Evolutionary conservation across 768 basidiomycete genomes (phyloP).

Genomic region (Omphalotus guepiniiformis): DNA sequence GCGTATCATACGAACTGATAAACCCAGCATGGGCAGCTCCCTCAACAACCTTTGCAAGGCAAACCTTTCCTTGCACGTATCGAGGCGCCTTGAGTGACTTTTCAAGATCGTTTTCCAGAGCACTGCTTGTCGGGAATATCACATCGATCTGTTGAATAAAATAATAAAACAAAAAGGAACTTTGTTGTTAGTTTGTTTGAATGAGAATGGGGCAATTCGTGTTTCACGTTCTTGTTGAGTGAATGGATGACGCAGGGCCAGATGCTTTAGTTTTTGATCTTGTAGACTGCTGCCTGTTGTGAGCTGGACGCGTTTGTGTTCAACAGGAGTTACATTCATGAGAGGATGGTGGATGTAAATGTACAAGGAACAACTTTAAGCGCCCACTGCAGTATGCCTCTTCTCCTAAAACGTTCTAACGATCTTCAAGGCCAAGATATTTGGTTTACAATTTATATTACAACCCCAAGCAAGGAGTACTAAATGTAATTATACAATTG

Average conservation of each 20-base stretch:
- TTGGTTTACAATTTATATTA: slow-evolving; percentile 5
- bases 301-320: slow-evolving; percentile 20
- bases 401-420: slow-evolving; percentile 2
- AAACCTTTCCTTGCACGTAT: slow-evolving; percentile 41
- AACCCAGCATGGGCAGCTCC: slow-evolving; percentile 31
- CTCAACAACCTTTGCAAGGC: slow-evolving; percentile 39
- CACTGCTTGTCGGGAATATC: slow-evolving; percentile 45
- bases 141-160: slow-evolving; percentile 49
- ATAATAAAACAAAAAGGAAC: neutral
- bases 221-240: slow-evolving; percentile 42
- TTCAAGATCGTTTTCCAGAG: slow-evolving; percentile 35
- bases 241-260: slow-evolving; percentile 45
- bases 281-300: slow-evolving; percentile 8
- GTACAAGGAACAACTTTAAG: too few relatives aligned
- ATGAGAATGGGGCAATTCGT: too few relatives aligned
- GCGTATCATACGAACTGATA: slow-evolving; percentile 17
- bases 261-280: slow-evolving; percentile 25
- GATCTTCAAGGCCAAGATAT: neutral
- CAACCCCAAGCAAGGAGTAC: slow-evolving; percentile 8
- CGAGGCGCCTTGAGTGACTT: slow-evolving; percentile 30
- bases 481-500: slow-evolving; percentile 3
- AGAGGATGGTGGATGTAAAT: too few relatives aligned
- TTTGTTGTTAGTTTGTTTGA: too few relatives aligned
- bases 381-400: too few relatives aligned
- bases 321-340: slow-evolving; percentile 10